A percentile compares a stretch with the other conserved stretches of the same genome.
Evolutionary conservation across 176 grass and related monocot species (phyloP).

Genomic region (Aegilops bicornis): DNA sequence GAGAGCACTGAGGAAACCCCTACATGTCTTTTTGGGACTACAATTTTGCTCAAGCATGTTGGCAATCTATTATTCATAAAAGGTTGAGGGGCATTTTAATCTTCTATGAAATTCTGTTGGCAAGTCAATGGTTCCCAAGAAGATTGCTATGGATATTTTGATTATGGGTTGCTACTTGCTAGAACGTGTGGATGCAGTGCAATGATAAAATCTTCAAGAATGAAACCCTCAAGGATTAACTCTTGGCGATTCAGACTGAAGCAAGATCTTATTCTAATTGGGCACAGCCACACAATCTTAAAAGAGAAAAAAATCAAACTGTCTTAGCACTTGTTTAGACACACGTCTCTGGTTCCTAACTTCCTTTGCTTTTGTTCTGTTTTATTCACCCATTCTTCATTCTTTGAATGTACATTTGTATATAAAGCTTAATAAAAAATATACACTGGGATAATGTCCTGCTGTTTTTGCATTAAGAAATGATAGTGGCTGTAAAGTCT

Average conservation of each 20-base stretch:
- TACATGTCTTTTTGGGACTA: background rate
- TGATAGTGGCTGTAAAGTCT: no score
- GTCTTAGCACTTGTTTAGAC: background rate
- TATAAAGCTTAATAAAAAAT: background rate
- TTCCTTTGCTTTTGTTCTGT: background rate
- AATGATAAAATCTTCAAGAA: background rate
- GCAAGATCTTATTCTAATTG: background rate
- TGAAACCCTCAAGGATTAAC: background rate
- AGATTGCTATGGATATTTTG: background rate
- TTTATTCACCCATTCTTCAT: background rate
- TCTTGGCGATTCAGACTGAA: background rate
- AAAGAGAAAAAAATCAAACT: background rate
- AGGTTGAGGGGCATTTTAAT: background rate
- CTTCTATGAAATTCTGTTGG: background rate
- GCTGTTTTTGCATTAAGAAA: background rate
- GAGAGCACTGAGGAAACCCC: background rate
- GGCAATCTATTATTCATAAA: background rate
- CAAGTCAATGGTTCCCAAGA: background rate
- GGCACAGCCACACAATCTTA: background rate
- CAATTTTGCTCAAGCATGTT: background rate
- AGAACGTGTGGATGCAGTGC: background rate
- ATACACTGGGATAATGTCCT: background rate
- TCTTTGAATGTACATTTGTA: background rate
- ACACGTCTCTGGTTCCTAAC: background rate
- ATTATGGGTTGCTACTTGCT: background rate